These are phyloP conservation scores for Cordyceps javanica DNA, from an alignment of 2,329 filamentous ascomycete species.

Conservation along the genomic window DNA sequence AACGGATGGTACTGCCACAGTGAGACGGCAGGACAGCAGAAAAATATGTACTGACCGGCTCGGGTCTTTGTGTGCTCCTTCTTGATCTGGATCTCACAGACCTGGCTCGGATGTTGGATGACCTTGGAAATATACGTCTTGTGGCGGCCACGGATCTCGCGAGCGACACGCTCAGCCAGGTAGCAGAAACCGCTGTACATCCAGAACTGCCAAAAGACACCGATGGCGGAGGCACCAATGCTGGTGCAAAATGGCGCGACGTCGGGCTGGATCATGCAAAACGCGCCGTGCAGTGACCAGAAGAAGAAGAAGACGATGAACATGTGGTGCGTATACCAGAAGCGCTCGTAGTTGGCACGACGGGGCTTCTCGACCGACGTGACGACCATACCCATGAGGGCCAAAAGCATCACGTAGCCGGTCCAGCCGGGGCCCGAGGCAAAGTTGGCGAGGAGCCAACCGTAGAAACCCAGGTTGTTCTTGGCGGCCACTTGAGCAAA, in stretches of 20 bases:
- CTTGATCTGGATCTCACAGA: constrained; percentile 88
- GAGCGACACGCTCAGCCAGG: constrained; percentile 69
- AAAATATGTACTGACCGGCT: constrained; percentile 82
- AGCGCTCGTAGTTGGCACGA: constrained; percentile 78
- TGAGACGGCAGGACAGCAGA: constrained; percentile 80
- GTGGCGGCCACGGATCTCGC: constrained; percentile 73
- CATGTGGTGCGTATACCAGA: constrained; percentile 87
- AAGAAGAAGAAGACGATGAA: constrained; percentile 86
- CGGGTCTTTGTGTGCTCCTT: constrained; percentile 78
- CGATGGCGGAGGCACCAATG: constrained; percentile 57
- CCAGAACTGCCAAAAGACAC: constrained; percentile 88
- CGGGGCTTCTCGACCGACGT: constrained; percentile 74
- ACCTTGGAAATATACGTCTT: constrained; percentile 86
- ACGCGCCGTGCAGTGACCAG: constrained; percentile 84
- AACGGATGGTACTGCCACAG: constrained; percentile 88
- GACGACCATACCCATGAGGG: constrained; percentile 69
- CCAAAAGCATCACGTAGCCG: constrained; percentile 76
- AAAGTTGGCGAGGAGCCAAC: constrained; percentile 72
- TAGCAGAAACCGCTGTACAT: constrained; percentile 78
- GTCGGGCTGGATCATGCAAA: constrained; percentile 86
- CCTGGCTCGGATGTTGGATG: constrained; percentile 81
- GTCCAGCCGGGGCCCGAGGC: constrained; percentile 78
- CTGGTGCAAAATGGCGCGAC: constrained; percentile 71
- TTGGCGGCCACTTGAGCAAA: constrained; percentile 69
- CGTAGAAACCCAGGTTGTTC: constrained; percentile 71